Evolutionary conservation across 2,329 filamentous ascomycete species (phyloP), one percentile per base, ranked within the genome.

Genomic region (Diaporthe ilicicola): DNA sequence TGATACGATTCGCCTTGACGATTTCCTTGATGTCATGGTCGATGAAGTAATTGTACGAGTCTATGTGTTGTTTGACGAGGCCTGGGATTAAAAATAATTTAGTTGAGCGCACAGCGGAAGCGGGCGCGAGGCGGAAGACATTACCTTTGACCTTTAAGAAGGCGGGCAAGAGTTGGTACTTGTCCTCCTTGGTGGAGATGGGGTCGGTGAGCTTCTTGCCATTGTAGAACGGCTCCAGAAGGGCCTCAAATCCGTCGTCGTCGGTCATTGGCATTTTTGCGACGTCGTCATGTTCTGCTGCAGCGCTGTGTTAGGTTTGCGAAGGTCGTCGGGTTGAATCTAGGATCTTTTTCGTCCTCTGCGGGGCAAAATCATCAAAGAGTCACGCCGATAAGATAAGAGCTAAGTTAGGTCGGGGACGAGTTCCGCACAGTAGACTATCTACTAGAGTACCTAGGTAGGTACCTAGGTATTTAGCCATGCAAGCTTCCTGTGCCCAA

Each of bases 11-110:
- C 65, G 95, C 93, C 79, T 94, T 91, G 75, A 99, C 92, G 76
- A 99, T 99, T 77, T 98, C 95, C 83, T 97, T 97, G 81, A 99
- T 91, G 79, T 98, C 95, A 70, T 97, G 93, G 76, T 99, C 94
- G 75, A 98, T 93, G 77, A 99, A 98, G 83, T 96, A 97, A 83
- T 99, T 98, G 87, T 97, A 99, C 29, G 96, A 98, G 84, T 99
- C 97, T 79, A 97, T 95, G 81, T 98, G 95, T 85, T 98, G 95
- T 82, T 98, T 98, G 67, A 98, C 95, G 70, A 98, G 86, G 70
- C 95, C 84, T 86, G 66, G 22, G 17, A 61, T 19, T 44, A 22
- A 24, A 24, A 32, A 46, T 66, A 19, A 70, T 67, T 34, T 44
- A 46, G 22, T 24, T 29, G 37, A 44, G 19, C 27, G 13, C 48